Evolutionary conservation across 2,329 filamentous ascomycete species (phyloP), one percentile per base, ranked within the genome.

Genomic region (Conoideocrella luteorostrata): DNA sequence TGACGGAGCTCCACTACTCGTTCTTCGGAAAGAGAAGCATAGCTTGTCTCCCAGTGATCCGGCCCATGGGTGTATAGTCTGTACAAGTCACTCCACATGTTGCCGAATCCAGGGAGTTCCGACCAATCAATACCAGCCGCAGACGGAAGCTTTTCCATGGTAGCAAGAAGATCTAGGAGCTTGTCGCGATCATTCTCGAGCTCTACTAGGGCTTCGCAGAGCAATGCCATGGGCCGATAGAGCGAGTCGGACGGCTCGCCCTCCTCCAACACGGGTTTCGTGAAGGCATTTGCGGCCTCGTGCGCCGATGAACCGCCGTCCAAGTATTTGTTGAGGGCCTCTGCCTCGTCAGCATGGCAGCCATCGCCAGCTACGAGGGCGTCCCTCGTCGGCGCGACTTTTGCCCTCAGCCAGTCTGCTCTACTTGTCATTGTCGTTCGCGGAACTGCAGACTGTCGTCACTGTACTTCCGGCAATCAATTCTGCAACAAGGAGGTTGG

Each of bases 11-110:
- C 26, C 7, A 29, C 9, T 13, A 7, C 13, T 29, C 26, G 26
- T 29, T 29, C 26, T 7, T 29, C 26, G n/a, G n/a, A n/a, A n/a
- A 29, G 26, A 29, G 26, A 29, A 13, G 9, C 13, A 7, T 13
- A 13, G n/a, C 34, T 37, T 7, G 4, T 37, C 6, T 22, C 34
- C n/a, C 34, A 22, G 15, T 37, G 15, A 7, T 37, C n/a, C n/a
- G 7, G 5, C 13, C 34, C 34, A 37, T 37, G 34, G 20, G 21
- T 18, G 15, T 37, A 21, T 18, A 37, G 34, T 5, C 34, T 15
- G 20, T 37, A 37, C 7, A 37, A 20, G 15, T 37, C 34, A 21
- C 34, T 37, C 34, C 34, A 37, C 34, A 37, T 37, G 34, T 37
- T 9, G 4, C 34, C 34, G 15, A 37, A 37, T n/a, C 15, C 34